Evolutionary conservation across 108 stramenopile species (phyloP), one percentile per base, ranked within the genome.

Genomic region (Pseudonitzschia delicatissima): DNA sequence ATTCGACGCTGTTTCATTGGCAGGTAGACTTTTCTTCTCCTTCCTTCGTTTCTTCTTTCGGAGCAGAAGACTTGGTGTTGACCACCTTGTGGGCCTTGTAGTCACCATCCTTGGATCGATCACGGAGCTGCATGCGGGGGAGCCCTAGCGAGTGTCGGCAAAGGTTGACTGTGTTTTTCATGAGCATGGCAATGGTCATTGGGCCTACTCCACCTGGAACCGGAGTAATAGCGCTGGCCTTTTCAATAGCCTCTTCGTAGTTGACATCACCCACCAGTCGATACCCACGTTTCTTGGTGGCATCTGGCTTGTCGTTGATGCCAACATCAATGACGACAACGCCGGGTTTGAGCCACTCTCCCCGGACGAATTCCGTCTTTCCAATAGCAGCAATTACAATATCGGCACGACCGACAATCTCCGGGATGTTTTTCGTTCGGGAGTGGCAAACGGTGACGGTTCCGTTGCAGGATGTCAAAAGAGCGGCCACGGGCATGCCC

Each of bases 161-260:
- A 1, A 72, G 45, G 47, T 72, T 72, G 0, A 93, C 80, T 1
- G 97, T 98, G 69, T 98, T 98, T 63, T 87, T 73, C 64, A 97
- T 66, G 34, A 97, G 80, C 96, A 97, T 97, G 34, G 96, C 96
- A 74, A 98, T 97, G 5, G 97, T 98, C 97, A 98, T 98, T 15
- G 97, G 97, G 26, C 97, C 97, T 2, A 98, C 96, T 9, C 96
- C 97, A 12, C 97, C 97, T 5, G 97, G 97, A 5, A 98, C 97
- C 6, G 96, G 97, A 12, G 97, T 97, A 67, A 98, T 96, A 71
- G 78, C 88, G 26, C 71, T 62, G 8, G 91, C 93, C n/a, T 92
- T 83, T 62, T 74, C 66, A 52, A 74, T 73, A n/a, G 71, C 82
- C 39, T 71, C 87, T 5, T 80, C 83, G 68, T 91, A 97, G 68